Evolutionary conservation across 495 filamentous ascomycete genomes (phyloP).

Genomic region (Sphaerosporella brunnea): DNA sequence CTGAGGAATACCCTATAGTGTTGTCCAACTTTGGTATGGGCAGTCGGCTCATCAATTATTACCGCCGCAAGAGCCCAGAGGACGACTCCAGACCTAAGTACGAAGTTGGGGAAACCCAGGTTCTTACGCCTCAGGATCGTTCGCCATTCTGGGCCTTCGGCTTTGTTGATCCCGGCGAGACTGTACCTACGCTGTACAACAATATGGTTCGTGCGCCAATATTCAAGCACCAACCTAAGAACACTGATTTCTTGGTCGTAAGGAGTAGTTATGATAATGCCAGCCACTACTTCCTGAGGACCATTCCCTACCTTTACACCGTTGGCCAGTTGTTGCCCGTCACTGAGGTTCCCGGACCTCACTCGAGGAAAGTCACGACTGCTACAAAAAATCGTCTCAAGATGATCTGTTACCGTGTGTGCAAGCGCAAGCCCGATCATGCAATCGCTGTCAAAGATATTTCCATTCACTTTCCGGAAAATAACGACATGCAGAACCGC

Average conservation of each 20-base stretch:
- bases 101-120: constrained; percentile 62
- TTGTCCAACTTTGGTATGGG: constrained; percentile 97
- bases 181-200: constrained; percentile 78
- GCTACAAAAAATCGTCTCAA: constrained; percentile 87
- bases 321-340: constrained; percentile 87
- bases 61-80: constrained; percentile 67
- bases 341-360: constrained; percentile 77
- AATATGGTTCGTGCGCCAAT: constrained; percentile 87
- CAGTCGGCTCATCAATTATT: constrained; percentile 86
- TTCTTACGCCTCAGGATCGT: constrained; percentile 80
- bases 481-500: constrained; percentile 81
- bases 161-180: constrained; percentile 73
- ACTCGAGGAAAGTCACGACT: constrained; percentile 86
- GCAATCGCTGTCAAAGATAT: constrained; percentile 59
- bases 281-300: constrained; percentile 59
- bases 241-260: constrained; percentile 74
- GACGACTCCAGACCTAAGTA: constrained; percentile 58
- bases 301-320: constrained; percentile 71
- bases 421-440: constrained; percentile 52
- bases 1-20: constrained; percentile 77
- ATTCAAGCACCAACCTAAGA: constrained; percentile 64
- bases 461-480: constrained; percentile 72
- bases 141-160: constrained; percentile 93
- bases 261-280: constrained; percentile 54
- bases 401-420: constrained; percentile 78